Base-by-base conservation (phyloP, 805 yeast genomes). In the Candida patagonica region DNA sequence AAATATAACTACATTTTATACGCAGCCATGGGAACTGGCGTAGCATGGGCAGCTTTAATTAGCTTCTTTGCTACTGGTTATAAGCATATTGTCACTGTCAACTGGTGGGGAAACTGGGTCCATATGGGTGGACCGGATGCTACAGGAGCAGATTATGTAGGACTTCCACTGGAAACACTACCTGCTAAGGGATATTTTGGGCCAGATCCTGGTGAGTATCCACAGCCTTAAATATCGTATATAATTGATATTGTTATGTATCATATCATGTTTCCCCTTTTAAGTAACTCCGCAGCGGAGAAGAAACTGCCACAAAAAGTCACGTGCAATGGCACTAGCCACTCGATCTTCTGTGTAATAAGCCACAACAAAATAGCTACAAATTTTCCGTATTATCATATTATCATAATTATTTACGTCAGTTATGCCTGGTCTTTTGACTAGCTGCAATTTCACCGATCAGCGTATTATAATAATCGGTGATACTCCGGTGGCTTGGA, bases 391-490 rank as follows among this genome's bases (percentile, higher is more conserved):
- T 24, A 24, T 24, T 12, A 8, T 24, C 10, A 24, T 24, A 8
- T 24, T 8, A 8, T 24, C 26, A 24, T 8, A 24, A 24, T n/a
- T n/a, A 24, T 24, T 24, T 13, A 16, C 23, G 6, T 23, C 19
- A 15, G 24, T 5, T 10, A 30, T 23, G 37, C n/a, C 27, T 38
- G 48, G 45, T 2, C 42, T 42, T 30, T 36, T 46, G 13, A 40
- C 45, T 27, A 48, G 45, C 35, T 51, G 46, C 25, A 30, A 40
- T 29, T 41, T 47, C 35, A 35, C 37, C 21, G 26, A 31, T 19
- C 12, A 80, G 47, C 57, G 57, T 1, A 83, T 78, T 51, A 58
- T 80, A 26, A 66, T 82, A 5, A 57, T 80, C 8, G 86, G 84
- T 5, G 34, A 63, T 5, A 62, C 62, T 15, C 58, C 69, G n/a